phyloP scores from a whole-genome alignment of 208 protist species.

The Phytomonas francai region DNA sequence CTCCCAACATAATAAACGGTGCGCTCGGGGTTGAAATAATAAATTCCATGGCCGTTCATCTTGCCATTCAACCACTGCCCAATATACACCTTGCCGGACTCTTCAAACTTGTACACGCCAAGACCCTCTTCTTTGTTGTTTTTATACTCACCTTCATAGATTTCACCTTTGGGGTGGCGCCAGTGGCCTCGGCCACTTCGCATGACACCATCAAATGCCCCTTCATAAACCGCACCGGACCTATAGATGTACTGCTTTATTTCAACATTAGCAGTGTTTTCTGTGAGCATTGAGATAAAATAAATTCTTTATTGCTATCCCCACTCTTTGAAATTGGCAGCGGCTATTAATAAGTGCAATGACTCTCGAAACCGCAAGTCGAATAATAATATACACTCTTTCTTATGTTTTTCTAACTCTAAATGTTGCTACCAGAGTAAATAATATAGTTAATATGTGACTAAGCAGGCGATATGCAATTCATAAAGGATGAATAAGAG shows the following conservation, averaged over 20 bases:
- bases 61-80: conserved; percentile 68
- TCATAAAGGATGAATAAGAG: not conserved
- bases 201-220: conserved; percentile 65
- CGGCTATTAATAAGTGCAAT: too few species aligned
- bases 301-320: not conserved
- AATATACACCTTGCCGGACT: conserved; percentile 70
- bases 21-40: conserved; percentile 64
- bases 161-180: conserved; percentile 68
- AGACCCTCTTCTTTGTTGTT: conserved; percentile 81
- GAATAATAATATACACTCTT: not conserved
- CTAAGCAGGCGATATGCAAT: not conserved
- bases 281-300: conserved; percentile 6
- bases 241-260: conserved; percentile 80
- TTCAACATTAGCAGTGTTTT: conserved; percentile 13
- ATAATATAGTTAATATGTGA: conserved; percentile 1
- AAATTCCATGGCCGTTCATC: conserved; percentile 84
- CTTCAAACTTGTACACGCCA: conserved; percentile 67
- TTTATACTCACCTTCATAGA: conserved; percentile 84
- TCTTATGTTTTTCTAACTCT: not conserved
- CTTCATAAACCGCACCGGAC: conserved; percentile 84
- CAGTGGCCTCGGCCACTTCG: conserved; percentile 75
- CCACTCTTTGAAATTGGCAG: too few species aligned
- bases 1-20: conserved; percentile 62
- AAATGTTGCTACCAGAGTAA: not conserved
- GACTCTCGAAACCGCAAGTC: too few species aligned